Conservation (phyloP, 495 filamentous ascomycete species). For the Aspergillus diversus region DNA sequence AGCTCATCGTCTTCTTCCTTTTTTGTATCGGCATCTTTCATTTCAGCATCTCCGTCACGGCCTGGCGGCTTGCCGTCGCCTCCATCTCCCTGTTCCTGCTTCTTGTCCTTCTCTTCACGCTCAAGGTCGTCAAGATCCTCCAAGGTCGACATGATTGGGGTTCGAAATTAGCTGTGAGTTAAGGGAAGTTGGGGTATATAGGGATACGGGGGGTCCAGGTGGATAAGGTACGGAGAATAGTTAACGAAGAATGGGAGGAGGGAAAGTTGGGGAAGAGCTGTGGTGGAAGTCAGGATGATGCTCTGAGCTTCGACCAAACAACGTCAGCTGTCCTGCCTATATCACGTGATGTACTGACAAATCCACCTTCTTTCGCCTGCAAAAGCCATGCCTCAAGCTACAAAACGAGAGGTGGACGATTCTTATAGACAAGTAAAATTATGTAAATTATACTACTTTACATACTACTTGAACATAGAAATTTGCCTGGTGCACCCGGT, state of each 20-base stretch:
- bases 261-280: conserved; percentile 32
- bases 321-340: conserved; percentile 43
- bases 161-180: conserved; percentile 3
- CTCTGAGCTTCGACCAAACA: conserved; percentile 46
- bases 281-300: conserved; percentile 31
- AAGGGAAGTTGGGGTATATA: not conserved
- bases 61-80: conserved; percentile 58
- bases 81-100: conserved; percentile 61
- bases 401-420: not conserved
- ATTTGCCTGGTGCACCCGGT: not conserved
- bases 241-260: conserved; percentile 19
- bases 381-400: not conserved
- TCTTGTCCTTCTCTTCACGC: conserved; percentile 78
- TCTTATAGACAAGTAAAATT: not conserved
- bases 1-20: conserved; percentile 74
- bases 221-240: conserved; percentile 12
- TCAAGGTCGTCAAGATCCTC: conserved; percentile 83
- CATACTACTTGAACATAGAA: conserved; percentile 2
- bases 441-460: not conserved
- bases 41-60: conserved; percentile 76
- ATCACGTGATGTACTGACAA: conserved; percentile 44
- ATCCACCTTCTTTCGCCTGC: conserved; percentile 12
- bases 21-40: conserved; percentile 82
- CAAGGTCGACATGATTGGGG: conserved; percentile 72
- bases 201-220: conserved; percentile 14